Evolutionary conservation across 1,284 basidiomycete genomes (phyloP).

Genomic region (Apiotrichum sp.): DNA sequence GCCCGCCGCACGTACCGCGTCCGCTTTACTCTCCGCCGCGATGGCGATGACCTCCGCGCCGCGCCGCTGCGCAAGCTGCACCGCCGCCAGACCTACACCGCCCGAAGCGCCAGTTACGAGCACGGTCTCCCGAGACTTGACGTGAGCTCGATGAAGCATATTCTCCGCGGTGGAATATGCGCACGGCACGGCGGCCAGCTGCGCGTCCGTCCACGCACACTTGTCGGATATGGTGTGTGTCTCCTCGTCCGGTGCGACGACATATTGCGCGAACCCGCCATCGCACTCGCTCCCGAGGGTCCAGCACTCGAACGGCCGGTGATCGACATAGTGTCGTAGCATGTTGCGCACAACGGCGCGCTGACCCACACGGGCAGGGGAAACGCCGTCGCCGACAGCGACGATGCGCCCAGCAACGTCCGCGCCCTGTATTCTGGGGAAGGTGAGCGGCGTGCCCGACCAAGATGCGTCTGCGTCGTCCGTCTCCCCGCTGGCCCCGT

Average conservation of each 20-base stretch:
- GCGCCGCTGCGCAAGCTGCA: neutral
- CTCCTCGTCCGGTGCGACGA: conserved; percentile 2
- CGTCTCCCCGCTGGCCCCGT: neutral
- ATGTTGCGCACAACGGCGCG: conserved; percentile 4
- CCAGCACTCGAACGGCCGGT: conserved; percentile 5
- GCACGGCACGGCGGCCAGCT: conserved; percentile 6
- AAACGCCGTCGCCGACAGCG: neutral
- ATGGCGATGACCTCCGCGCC: neutral
- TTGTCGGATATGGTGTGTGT: neutral
- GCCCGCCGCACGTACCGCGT: neutral
- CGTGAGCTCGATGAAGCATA: conserved; percentile 4
- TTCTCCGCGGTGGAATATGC: conserved; percentile 7
- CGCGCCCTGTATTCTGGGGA: conserved; percentile 8
- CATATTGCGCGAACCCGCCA: conserved; percentile 6
- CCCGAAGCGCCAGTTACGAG: conserved; percentile 3
- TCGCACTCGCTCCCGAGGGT: conserved; percentile 7
- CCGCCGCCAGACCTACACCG: conserved; percentile 3
- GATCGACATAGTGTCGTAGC: conserved; percentile 3
- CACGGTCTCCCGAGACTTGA: neutral
- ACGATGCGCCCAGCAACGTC: conserved; percentile 3
- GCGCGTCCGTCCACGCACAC: neutral
- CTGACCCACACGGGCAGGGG: neutral
- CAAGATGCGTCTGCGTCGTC: neutral
- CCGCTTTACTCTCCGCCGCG: neutral
- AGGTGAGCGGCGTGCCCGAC: conserved; percentile 1